Base-by-base conservation (phyloP, 176 grass and related monocot species). In the Microstegium vimineum region DNA sequence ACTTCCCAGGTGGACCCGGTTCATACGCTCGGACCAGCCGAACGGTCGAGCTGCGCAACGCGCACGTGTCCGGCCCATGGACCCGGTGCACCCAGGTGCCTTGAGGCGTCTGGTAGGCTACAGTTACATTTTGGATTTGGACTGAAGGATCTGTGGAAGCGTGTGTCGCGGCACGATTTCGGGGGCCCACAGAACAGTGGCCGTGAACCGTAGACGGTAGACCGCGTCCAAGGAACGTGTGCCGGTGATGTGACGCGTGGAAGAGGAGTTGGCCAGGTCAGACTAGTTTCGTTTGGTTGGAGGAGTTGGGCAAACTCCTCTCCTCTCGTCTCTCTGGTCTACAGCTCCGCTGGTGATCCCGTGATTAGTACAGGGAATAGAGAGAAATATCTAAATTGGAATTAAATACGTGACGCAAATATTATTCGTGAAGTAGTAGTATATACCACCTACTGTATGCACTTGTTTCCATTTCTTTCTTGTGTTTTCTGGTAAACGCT, bases 221-320 rank as follows among this genome's bases (percentile, higher is more conserved):
- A 78, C 83, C 78, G 1, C 1, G 73, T 38, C 22, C 27, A 41
- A 78, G 11, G 45, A 57, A 15, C 17, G 0, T 57, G 26, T 18
- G 43, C n/a, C 2, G 15, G 14, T 63, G 64, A 70, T 62, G 81
- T 69, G 77, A 81, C 77, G 43, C 65, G 72, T 71, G 72, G 83
- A 86, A 3, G 64, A 32, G 16, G 1, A 8, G 57, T 77, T 82
- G 73, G 78, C 88, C 78, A 65, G 80, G 83, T 86, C 83, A 86
- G 83, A 73, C 59, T 57, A 3, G 18, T 76, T 22, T 52, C 49
- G 49, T 45, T 82, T 82, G 12, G 71, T 71, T 56, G 45, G 76
- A 62, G 28, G n/a, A 23, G 45, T 45, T 82, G 78, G 34, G 10
- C 78, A 66, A 78, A 82, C 65, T 63, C 69, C 71, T 32, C 68